phyloP scores from a whole-genome alignment of 768 basidiomycete genomes.

The Tubosaeta brunneosetosa region DNA sequence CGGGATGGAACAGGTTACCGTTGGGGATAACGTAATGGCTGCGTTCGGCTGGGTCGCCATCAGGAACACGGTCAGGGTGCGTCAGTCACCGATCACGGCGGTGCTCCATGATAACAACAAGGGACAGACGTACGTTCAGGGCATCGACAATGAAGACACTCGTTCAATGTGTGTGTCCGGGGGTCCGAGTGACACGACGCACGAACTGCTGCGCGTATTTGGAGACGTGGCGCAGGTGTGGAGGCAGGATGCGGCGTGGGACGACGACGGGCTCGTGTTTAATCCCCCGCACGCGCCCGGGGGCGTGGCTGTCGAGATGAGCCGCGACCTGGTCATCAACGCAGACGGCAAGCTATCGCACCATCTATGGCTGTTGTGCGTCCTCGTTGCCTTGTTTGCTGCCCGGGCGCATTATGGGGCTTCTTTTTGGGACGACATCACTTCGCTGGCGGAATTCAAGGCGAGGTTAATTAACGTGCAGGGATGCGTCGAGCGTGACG shows the following conservation, averaged over 20 bases:
- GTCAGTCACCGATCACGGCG: slow-evolving; percentile 22
- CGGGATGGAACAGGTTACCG: slow-evolving; percentile 4
- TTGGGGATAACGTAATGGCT: slow-evolving; percentile 19
- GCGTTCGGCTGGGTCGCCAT: slow-evolving; percentile 5
- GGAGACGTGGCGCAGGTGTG: slow-evolving; percentile 9
- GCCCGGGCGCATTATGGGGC: slow-evolving; percentile 7
- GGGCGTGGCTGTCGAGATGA: slow-evolving; percentile 8
- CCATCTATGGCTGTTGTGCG: slow-evolving; percentile 45
- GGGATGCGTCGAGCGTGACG: slow-evolving; percentile 14
- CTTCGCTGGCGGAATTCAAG: slow-evolving; percentile 19
- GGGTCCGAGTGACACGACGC: neutral
- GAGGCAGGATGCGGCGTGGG: slow-evolving; percentile 21
- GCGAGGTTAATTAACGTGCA: slow-evolving; percentile 25
- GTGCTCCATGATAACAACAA: slow-evolving; percentile 23
- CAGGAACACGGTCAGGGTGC: slow-evolving; percentile 28
- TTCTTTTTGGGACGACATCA: slow-evolving; percentile 11
- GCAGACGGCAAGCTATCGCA: slow-evolving; percentile 50
- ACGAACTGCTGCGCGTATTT: slow-evolving; percentile 17
- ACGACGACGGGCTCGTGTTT: slow-evolving; percentile 25
- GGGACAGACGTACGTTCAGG: slow-evolving; percentile 18
- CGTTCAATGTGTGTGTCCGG: slow-evolving; percentile 2
- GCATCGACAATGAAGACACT: slow-evolving; percentile 9
- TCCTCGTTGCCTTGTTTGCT: slow-evolving; percentile 26
- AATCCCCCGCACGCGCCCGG: slow-evolving; percentile 17
- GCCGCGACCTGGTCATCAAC: slow-evolving; percentile 37